Conservation (phyloP, 805 yeast genomes). For the Yamadazyma endophytica region DNA sequence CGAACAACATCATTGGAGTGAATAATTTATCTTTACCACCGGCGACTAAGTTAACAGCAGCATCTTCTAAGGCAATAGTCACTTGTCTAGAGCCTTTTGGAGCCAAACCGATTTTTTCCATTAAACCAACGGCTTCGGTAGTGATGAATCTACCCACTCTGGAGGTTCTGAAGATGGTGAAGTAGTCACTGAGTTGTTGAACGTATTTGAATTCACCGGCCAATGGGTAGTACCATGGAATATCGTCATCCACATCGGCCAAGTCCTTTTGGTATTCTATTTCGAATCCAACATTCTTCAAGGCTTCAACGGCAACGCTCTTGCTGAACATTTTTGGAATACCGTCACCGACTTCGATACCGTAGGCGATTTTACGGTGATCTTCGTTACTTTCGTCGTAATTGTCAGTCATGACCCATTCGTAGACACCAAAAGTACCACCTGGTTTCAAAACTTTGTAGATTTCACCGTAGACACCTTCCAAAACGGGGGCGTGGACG, state of each 20-base stretch:
- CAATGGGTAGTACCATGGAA: conserved; percentile 98
- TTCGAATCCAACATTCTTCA: conserved; percentile 83
- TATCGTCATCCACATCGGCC: conserved; percentile 74
- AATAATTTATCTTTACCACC: conserved; percentile 89
- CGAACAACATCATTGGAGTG: conserved; percentile 96
- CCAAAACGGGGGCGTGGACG: conserved; percentile 93
- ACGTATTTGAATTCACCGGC: conserved; percentile 90
- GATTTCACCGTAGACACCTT: conserved; percentile 93
- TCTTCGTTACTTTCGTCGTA: conserved; percentile 84
- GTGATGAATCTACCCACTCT: conserved; percentile 82
- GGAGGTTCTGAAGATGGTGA: conserved; percentile 87
- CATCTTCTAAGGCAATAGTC: conserved; percentile 91
- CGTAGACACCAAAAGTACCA: conserved; percentile 96
- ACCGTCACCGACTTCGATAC: conserved; percentile 98
- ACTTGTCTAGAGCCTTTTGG: conserved; percentile 89
- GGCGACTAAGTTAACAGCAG: conserved; percentile 89
- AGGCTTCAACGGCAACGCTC: conserved; percentile 83
- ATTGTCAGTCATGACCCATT: conserved; percentile 97
- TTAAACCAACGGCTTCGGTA: conserved; percentile 68
- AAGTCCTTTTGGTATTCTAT: conserved; percentile 72
- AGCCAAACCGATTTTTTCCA: conserved; percentile 84
- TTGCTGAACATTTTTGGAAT: conserved; percentile 93
- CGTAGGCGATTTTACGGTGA: conserved; percentile 93
- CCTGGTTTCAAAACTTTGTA: conserved; percentile 96
- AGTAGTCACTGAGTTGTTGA: conserved; percentile 71